Evolutionary conservation across 352 stramenopile species (phyloP), one percentile per base, ranked within the genome.

Genomic region (Phytophthora crassamura): DNA sequence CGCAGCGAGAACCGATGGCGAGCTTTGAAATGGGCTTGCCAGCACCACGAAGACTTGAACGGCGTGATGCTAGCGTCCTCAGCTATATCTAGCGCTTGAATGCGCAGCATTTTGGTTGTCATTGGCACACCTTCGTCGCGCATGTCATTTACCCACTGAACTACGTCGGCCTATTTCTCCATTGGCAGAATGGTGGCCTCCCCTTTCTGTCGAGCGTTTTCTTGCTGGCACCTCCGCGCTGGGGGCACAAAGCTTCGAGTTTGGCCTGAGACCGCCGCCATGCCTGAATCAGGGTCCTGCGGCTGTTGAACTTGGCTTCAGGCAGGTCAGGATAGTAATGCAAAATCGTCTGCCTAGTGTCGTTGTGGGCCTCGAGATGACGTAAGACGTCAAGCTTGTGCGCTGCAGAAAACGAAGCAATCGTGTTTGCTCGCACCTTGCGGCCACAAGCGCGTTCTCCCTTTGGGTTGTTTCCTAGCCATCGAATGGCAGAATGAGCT

Each of bases 401-500:
- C 5, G 16, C 47, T 0, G 47, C 47, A 3, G 47, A 6, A 35
- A 40, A 55, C 5, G 47, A 55, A 16, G 47, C 8, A 0, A 20
- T 9, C 5, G 42, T 55, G 11, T 45, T 34, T 16, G n/a, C n/a
- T n/a, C n/a, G n/a, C 43, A 5, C 36, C 43, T 55, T 45, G 42
- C 35, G 16, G 1, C 47, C 47, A 25, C 8, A 55, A 34, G 1
- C 40, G 40, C 8, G n/a, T n/a, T 12, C 34, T n/a, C 47, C 47
- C 33, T 25, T 55, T 55, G 18, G 47, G 47, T 8, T 11, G 47
- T 9, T 34, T 43, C 34, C 14, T 41, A 35, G 47, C 47, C 47
- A 55, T 55, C 9, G 43, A 45, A 54, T 55, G 34, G 47, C 47
- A 43, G 35, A 45, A 34, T 45, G 47, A 45, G 35, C 7, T 15